Evolutionary conservation across 352 stramenopile genomes (phyloP).

Genomic region (Phytopythium aichiense): DNA sequence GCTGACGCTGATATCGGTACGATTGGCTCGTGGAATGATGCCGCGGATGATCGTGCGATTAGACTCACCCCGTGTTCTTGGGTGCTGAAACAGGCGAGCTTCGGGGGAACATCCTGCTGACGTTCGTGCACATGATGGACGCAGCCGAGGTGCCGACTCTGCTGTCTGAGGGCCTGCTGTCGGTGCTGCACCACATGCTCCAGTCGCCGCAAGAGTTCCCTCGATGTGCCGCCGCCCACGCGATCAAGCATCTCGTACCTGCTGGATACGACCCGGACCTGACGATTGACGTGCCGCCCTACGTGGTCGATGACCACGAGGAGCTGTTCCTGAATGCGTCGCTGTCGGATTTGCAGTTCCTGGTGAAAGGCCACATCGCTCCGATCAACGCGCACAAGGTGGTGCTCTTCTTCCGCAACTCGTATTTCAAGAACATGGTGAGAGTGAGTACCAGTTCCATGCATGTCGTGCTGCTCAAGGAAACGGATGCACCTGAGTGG

Average conservation of each 20-base stretch:
- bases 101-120: conserved; percentile 82
- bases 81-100: conserved; percentile 46
- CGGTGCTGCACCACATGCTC: conserved; percentile 79
- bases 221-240: conserved; percentile 74
- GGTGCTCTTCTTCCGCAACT: conserved; percentile 87
- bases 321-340: conserved; percentile 83
- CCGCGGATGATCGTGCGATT: too few relatives aligned
- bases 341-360: conserved; percentile 81
- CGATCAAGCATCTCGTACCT: conserved; percentile 85
- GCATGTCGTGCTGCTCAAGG: conserved; percentile 5
- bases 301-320: conserved; percentile 85
- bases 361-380: conserved; percentile 82
- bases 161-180: conserved; percentile 71
- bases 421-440: conserved; percentile 92
- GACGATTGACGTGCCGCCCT: conserved; percentile 72
- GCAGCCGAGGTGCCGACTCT: conserved; percentile 60
- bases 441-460: conserved; percentile 57
- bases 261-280: conserved; percentile 66
- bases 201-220: conserved; percentile 72
- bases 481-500: background rate
- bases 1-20: conserved; percentile 71
- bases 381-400: conserved; percentile 88
- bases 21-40: background rate
- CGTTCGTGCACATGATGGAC: conserved; percentile 90
- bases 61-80: conserved; percentile 7